phyloP scores from a whole-genome alignment of 2,329 filamentous ascomycete genomes.

The Ceratocystiopsis minuta region DNA sequence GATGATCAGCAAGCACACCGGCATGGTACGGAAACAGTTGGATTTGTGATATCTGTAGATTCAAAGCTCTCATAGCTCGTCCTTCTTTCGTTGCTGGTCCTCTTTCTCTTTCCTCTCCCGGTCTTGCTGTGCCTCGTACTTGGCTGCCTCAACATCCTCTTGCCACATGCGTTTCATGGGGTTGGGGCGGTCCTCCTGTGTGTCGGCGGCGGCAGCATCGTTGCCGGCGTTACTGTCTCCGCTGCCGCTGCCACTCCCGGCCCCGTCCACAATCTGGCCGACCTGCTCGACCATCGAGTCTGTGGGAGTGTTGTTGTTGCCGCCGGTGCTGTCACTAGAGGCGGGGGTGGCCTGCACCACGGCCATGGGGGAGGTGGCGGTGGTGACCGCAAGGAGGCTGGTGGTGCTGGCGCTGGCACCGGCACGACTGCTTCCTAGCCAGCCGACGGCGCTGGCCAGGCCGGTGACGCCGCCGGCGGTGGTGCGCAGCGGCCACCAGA shows the following conservation, averaged over 20 bases:
- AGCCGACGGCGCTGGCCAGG: slow-evolving; percentile 17
- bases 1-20: not conserved
- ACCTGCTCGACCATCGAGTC: slow-evolving; percentile 32
- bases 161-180: slow-evolving; percentile 47
- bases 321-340: slow-evolving; percentile 6
- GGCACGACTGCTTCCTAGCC: slow-evolving; percentile 24
- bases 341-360: slow-evolving; percentile 7
- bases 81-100: slow-evolving; percentile 7
- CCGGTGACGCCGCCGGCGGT: too few relatives aligned
- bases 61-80: slow-evolving; percentile 12
- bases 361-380: not conserved
- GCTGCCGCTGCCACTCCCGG: not conserved
- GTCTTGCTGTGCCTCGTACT: slow-evolving; percentile 5
- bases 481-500: slow-evolving; percentile 49
- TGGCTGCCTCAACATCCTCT: slow-evolving; percentile 17
- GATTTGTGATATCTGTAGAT: not conserved
- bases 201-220: slow-evolving; percentile 9
- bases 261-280: slow-evolving; percentile 30
- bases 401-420: not conserved
- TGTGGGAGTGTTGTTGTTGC: slow-evolving; percentile 7
- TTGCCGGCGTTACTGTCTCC: not conserved
- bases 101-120: not conserved
- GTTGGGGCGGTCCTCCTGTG: slow-evolving; percentile 24
- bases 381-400: not conserved
- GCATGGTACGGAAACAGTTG: not conserved